Percentiles rank a stretch among this genome's conserved stretches.
These are phyloP conservation scores for Helminthosporium solani DNA, from an alignment of 2,329 filamentous ascomycete genomes.

Conservation along the genomic window DNA sequence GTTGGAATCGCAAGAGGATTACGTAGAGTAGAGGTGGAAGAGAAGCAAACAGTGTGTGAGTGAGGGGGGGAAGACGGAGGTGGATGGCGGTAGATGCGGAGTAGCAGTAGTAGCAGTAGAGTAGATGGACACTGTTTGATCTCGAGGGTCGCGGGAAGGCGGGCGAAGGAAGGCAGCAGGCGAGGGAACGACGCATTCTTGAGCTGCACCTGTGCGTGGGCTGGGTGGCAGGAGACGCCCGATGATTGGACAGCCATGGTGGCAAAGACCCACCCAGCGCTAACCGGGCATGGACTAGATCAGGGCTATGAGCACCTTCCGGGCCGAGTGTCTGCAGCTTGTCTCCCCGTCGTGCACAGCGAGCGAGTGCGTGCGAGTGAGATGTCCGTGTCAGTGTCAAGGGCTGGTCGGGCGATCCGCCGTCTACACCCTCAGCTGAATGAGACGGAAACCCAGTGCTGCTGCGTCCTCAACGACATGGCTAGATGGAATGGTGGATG, in stretches of 20 bases:
- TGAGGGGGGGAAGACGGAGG: no score
- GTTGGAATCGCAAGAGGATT: no score
- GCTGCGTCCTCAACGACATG: background rate
- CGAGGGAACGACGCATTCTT: conserved; percentile 1
- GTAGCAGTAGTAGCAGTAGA: background rate
- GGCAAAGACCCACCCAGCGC: background rate
- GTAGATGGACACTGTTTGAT: background rate
- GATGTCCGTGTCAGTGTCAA: background rate
- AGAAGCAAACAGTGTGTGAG: no score
- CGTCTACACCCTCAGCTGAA: background rate
- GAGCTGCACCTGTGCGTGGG: background rate
- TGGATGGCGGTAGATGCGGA: no score
- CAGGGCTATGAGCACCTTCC: background rate
- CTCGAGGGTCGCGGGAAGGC: conserved; percentile 1
- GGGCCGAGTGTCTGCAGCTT: background rate
- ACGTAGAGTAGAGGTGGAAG: no score
- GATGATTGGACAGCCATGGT: background rate
- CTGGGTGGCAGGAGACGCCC: background rate
- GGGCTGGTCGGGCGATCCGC: background rate
- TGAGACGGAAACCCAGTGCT: background rate
- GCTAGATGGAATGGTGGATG: no score
- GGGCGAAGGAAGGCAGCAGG: background rate
- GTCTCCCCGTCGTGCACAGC: background rate
- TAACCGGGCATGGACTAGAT: background rate
- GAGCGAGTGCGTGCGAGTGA: background rate